Conservation (phyloP, 2,329 filamentous ascomycete genomes). For the Fusarium luffae region DNA sequence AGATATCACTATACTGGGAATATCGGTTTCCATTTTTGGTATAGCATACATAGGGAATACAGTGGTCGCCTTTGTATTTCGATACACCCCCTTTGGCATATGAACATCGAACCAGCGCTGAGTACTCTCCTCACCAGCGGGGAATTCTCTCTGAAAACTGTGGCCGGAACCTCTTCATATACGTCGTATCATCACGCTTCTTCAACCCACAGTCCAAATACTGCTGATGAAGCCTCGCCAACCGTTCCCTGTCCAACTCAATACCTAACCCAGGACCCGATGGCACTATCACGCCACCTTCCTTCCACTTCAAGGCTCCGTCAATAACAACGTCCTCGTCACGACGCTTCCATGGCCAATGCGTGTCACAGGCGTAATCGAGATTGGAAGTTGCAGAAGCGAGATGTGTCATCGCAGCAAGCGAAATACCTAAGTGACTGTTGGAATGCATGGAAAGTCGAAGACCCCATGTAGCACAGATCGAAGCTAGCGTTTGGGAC, state of each 20-base stretch:
- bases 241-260: constrained; percentile 52
- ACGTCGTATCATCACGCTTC: constrained; percentile 53
- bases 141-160: constrained; percentile 50
- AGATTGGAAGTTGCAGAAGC: constrained; percentile 55
- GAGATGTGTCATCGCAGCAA: constrained; percentile 57
- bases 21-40: too few relatives aligned
- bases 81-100: too few relatives aligned
- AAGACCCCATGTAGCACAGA: constrained; percentile 55
- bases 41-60: too few relatives aligned
- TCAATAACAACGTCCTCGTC: constrained; percentile 55
- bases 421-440: constrained; percentile 56
- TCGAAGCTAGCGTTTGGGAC: constrained; percentile 53
- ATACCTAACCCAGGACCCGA: constrained; percentile 51
- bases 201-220: constrained; percentile 53
- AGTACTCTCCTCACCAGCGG: constrained; percentile 43
- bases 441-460: constrained; percentile 58
- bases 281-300: constrained; percentile 52
- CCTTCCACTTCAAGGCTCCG: constrained; percentile 51
- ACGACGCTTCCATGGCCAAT: constrained; percentile 58
- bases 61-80: too few relatives aligned
- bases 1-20: too few relatives aligned
- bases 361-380: constrained; percentile 57
- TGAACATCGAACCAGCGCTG: too few relatives aligned
- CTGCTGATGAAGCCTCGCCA: constrained; percentile 51
- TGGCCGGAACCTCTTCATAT: constrained; percentile 52